Conservation (phyloP, 345 rosid genomes). For the Syzygium oleosum region DNA sequence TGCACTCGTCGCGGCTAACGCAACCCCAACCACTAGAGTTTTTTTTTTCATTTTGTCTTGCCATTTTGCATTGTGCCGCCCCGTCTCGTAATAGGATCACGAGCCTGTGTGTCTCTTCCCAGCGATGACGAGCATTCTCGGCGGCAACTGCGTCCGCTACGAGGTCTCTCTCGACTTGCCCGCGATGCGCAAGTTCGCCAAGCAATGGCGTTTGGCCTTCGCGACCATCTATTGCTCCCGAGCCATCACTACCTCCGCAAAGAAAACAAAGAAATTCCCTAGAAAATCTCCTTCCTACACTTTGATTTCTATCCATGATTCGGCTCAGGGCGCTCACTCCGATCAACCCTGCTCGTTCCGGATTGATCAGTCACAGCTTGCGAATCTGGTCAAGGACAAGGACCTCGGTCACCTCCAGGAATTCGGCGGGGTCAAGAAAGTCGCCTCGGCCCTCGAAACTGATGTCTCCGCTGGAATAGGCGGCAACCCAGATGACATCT, state of each 20-base stretch:
- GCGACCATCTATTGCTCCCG: constrained; percentile 36
- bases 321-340: background rate
- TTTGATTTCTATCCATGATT: constrained; percentile 8
- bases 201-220: constrained; percentile 47
- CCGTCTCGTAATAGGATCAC: too few species aligned
- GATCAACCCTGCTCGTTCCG: constrained; percentile 6
- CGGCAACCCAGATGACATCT: constrained; percentile 19
- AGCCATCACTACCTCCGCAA: constrained; percentile 3
- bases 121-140: background rate
- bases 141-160: background rate
- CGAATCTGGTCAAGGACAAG: constrained; percentile 36
- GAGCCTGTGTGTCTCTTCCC: background rate
- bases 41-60: background rate
- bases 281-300: constrained; percentile 1
- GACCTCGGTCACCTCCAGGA: constrained; percentile 15
- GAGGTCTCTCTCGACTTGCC: constrained; percentile 20
- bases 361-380: constrained; percentile 20
- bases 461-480: constrained; percentile 23
- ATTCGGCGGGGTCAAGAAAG: constrained; percentile 30
- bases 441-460: constrained; percentile 29
- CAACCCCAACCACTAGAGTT: background rate
- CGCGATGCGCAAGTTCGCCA: constrained; percentile 12
- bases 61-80: background rate
- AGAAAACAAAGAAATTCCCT: background rate
- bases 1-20: background rate